A percentile compares a stretch with the other conserved stretches of the same genome.
phyloP scores from a whole-genome alignment of 495 filamentous ascomycete genomes.

The Penicillium bovifimosum region DNA sequence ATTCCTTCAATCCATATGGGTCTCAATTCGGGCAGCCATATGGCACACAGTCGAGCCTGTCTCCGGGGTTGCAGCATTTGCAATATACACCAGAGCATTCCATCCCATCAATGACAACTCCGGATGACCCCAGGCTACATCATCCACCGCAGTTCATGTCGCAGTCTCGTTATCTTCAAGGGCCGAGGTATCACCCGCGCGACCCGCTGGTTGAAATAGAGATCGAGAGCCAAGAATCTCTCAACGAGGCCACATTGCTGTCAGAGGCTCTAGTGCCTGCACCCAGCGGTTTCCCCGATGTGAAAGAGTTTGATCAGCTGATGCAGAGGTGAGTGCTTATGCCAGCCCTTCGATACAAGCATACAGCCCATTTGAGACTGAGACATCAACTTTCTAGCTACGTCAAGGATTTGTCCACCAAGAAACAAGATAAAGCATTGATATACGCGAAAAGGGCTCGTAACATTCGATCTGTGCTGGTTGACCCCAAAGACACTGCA shows the following conservation, averaged over 20 bases:
- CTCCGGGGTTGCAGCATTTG: conserved; percentile 27
- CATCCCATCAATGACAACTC: conserved; percentile 27
- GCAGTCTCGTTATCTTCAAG: conserved; percentile 33
- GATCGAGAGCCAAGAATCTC: conserved; percentile 43
- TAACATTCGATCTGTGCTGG: conserved; percentile 49
- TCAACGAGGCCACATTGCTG: conserved; percentile 37
- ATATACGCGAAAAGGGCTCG: conserved; percentile 50
- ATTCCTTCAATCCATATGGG: conserved; percentile 32
- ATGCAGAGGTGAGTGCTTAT: conserved; percentile 43
- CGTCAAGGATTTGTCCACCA: conserved; percentile 47
- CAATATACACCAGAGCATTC: conserved; percentile 34
- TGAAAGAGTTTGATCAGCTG: conserved; percentile 48
- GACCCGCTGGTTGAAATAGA: conserved; percentile 34
- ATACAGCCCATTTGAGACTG: background rate
- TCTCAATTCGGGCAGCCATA: conserved; percentile 34
- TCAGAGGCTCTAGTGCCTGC: conserved; percentile 42
- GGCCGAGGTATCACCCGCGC: conserved; percentile 32
- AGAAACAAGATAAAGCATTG: conserved; percentile 56
- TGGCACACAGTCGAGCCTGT: conserved; percentile 27
- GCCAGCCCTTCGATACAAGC: background rate
- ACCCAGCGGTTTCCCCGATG: conserved; percentile 49
- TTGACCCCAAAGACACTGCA: conserved; percentile 53
- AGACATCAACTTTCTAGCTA: conserved; percentile 28
- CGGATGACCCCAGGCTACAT: conserved; percentile 29
- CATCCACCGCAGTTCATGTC: conserved; percentile 34